These are phyloP conservation scores for Fusarium foetens DNA, from an alignment of 2,329 filamentous ascomycete species.

Conservation along the genomic window DNA sequence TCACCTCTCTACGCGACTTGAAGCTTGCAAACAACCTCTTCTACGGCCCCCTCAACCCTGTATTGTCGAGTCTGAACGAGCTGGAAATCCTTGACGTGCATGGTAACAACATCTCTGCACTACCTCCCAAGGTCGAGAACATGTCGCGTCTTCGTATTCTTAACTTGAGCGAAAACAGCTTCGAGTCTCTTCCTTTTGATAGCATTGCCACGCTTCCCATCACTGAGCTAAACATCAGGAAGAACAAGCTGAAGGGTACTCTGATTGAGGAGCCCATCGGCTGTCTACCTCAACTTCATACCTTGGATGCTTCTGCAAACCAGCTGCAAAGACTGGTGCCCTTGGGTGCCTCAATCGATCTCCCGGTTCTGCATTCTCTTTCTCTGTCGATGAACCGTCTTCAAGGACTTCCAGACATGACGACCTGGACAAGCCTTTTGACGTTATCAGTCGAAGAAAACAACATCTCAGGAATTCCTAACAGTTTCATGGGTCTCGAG, in stretches of 20 bases:
- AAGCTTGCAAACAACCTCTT: conserved; percentile 83
- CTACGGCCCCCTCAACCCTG: conserved; percentile 71
- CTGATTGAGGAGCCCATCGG: conserved; percentile 73
- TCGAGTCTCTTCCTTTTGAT: conserved; percentile 77
- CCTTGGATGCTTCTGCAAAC: conserved; percentile 82
- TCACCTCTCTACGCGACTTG: conserved; percentile 78
- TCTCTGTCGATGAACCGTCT: conserved; percentile 86
- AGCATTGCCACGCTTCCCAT: conserved; percentile 74
- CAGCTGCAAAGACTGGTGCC: conserved; percentile 68
- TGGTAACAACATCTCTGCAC: conserved; percentile 77
- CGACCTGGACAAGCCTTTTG: conserved; percentile 76
- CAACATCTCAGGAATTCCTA: conserved; percentile 77
- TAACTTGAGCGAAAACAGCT: conserved; percentile 82
- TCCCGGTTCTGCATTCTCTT: conserved; percentile 79
- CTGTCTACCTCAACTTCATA: conserved; percentile 72
- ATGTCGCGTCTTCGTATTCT: conserved; percentile 77
- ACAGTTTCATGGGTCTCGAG: conserved; percentile 74
- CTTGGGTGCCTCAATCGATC: conserved; percentile 57
- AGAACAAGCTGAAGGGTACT: conserved; percentile 79
- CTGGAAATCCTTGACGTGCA: conserved; percentile 86
- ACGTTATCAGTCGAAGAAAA: conserved; percentile 86
- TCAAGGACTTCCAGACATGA: conserved; percentile 75
- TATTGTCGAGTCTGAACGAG: conserved; percentile 71
- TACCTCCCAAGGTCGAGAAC: conserved; percentile 75
- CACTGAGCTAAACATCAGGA: conserved; percentile 77